A percentile compares a stretch with the other conserved stretches of the same genome.
These are phyloP conservation scores for Umbelopsis sp. DNA, from an alignment of 192 early-diverging fungal genomes.

Conservation along the genomic window DNA sequence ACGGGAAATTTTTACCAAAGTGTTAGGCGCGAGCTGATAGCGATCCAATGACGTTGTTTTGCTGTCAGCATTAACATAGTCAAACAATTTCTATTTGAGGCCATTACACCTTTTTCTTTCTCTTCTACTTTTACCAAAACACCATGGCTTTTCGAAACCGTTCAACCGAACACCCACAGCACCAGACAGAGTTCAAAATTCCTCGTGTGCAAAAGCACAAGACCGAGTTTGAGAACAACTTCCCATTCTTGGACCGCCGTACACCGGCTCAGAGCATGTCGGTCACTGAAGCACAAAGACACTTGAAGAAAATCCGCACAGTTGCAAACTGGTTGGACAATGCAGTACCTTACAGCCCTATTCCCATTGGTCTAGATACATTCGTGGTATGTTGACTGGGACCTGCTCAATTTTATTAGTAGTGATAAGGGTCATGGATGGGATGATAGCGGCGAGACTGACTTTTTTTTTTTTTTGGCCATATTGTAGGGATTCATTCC, in stretches of 20 bases:
- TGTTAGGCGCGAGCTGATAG: no score
- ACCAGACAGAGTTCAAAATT: constrained; percentile 1
- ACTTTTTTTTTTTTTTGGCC: no score
- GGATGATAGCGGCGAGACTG: no score
- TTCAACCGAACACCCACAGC: background rate
- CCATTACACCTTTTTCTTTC: background rate
- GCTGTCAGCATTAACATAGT: no score
- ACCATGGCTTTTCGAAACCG: constrained; percentile 5
- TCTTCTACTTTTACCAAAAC: background rate
- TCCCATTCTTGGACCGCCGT: constrained; percentile 17
- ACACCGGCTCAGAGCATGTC: constrained; percentile 3
- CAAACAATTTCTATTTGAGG: no score
- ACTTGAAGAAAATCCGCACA: constrained; percentile 19
- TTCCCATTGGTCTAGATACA: constrained; percentile 30
- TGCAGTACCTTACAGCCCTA: constrained; percentile 31
- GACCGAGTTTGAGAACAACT: constrained; percentile 12
- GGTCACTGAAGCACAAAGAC: background rate
- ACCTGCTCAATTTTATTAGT: no score
- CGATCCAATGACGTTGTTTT: no score
- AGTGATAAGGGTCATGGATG: background rate
- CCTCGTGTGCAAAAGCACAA: constrained; percentile 19
- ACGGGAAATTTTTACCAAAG: no score
- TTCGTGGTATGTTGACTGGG: constrained; percentile 31
- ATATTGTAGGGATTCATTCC: constrained; percentile 30
- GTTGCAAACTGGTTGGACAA: constrained; percentile 28